Evolutionary conservation across 805 yeast species (phyloP), one percentile per base, ranked within the genome.

Genomic region (Huiozyma naganishii): DNA sequence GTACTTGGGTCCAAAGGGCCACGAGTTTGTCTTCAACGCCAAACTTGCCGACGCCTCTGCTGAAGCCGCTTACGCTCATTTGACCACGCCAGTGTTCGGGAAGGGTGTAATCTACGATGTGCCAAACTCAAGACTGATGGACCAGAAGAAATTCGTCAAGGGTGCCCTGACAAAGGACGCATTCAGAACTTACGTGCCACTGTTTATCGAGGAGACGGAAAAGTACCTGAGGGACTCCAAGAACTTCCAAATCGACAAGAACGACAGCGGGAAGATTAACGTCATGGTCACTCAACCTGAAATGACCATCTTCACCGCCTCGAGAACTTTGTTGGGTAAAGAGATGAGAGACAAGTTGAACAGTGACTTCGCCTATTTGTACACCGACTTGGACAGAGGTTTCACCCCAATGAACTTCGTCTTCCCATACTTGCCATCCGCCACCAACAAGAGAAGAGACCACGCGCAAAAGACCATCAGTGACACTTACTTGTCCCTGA

Each of bases 31-130:
- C 39, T 78, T 92, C 54, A 92, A 92, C 65, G 86, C 95, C 37
- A 89, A 85, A 66, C 72, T 83, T 43, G 76, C 80, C 29, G 95
- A 87, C 55, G 97, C 89, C 27, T 80, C 88, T 40, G 98, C 98
- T 40, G 97, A 92, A 64, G 97, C 84, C 40, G 97, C 97, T 35
- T 92, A 92, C 69, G 74, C 81, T 49, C 96, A 89, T 62, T 74
- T 92, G 66, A 92, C 98, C n/a, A 90, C 97, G n/a, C 98, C 98
- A 10, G 96, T 88, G 11, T 92, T 92, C 54, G 98, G 98, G 55
- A 79, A 88, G 59, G 98, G 97, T 57, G 98, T 92, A 43, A 84
- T 92, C 42, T 92, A 92, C 63, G 98, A 92, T 68, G 90, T 97
- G 67, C 87, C 98, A 50, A 92, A 92, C 69, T 68, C 79, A 57